A percentile compares a stretch with the other conserved stretches of the same genome.
Conservation (phyloP, 148 eudicot species). For the Fagopyrum tataricum region DNA sequence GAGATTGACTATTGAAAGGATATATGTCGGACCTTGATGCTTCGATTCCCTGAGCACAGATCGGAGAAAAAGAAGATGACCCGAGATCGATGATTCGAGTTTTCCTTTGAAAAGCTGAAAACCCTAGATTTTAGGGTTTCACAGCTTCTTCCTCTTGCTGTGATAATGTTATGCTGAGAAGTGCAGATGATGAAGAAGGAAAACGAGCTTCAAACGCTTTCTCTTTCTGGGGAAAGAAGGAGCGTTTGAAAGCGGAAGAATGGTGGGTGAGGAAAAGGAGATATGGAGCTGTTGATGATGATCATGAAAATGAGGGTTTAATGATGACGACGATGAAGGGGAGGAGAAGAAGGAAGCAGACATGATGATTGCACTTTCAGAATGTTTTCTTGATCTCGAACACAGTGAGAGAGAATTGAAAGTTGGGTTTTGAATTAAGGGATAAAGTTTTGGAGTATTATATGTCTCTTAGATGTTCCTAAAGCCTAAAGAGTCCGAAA, state of each 20-base stretch:
- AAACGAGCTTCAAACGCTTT: neutral
- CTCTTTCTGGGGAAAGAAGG: neutral
- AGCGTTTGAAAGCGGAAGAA: neutral
- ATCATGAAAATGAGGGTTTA: neutral
- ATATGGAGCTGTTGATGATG: neutral
- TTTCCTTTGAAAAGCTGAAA: neutral
- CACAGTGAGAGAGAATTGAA: neutral
- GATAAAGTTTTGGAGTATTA: neutral
- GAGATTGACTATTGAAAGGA: neutral
- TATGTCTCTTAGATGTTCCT: neutral
- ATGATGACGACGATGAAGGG: neutral
- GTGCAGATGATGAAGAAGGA: neutral
- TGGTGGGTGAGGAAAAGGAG: neutral
- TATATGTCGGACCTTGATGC: neutral
- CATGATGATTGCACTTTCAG: conserved; percentile 1
- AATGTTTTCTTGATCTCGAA: neutral
- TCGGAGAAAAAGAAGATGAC: neutral
- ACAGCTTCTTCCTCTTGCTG: no score
- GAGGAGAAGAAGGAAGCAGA: neutral
- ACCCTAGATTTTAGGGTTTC: neutral
- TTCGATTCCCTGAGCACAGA: neutral
- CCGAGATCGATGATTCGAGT: neutral
- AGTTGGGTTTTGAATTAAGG: neutral
- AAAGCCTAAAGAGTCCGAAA: neutral
- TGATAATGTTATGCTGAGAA: neutral